These are phyloP conservation scores for Marasmius tenuissimus DNA, from an alignment of 1,284 basidiomycete genomes.

Conservation along the genomic window DNA sequence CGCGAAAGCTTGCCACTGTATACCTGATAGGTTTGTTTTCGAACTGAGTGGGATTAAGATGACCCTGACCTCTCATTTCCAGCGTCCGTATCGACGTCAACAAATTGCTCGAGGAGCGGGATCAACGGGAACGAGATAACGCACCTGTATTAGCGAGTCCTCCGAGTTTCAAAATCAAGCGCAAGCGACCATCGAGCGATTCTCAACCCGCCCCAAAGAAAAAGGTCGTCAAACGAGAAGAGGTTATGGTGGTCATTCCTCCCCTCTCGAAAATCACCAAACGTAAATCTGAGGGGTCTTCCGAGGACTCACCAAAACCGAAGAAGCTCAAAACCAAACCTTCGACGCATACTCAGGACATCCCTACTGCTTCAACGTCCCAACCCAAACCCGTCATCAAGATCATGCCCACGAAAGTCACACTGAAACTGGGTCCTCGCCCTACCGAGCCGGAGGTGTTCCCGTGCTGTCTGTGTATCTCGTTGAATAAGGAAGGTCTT, in stretches of 20 bases:
- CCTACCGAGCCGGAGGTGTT: constrained; percentile 57
- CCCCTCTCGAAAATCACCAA: constrained; percentile 15
- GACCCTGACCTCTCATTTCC: constrained; percentile 10
- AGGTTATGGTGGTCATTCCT: constrained; percentile 4
- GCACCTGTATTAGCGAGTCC: constrained; percentile 14
- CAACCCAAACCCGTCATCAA: constrained; percentile 42
- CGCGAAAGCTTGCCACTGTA: constrained; percentile 83
- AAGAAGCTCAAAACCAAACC: constrained; percentile 31
- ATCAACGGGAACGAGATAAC: constrained; percentile 46
- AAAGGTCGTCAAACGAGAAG: constrained; percentile 13
- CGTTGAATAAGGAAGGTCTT: constrained; percentile 53
- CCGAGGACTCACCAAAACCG: constrained; percentile 24
- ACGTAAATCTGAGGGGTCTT: constrained; percentile 39
- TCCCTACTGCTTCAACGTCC: constrained; percentile 14
- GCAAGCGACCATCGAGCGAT: constrained; percentile 1
- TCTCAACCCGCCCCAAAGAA: constrained; percentile 11
- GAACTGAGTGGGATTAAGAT: constrained; percentile 4
- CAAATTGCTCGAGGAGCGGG: constrained; percentile 61
- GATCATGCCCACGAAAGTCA: constrained; percentile 20
- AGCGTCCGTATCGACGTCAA: constrained; percentile 94
- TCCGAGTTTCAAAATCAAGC: not conserved
- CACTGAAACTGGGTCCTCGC: constrained; percentile 60
- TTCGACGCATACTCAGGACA: not conserved
- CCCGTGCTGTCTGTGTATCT: constrained; percentile 84
- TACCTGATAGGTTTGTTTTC: constrained; percentile 70